phyloP scores from a whole-genome alignment of 495 filamentous ascomycete genomes.

The Penicillium arizonense region DNA sequence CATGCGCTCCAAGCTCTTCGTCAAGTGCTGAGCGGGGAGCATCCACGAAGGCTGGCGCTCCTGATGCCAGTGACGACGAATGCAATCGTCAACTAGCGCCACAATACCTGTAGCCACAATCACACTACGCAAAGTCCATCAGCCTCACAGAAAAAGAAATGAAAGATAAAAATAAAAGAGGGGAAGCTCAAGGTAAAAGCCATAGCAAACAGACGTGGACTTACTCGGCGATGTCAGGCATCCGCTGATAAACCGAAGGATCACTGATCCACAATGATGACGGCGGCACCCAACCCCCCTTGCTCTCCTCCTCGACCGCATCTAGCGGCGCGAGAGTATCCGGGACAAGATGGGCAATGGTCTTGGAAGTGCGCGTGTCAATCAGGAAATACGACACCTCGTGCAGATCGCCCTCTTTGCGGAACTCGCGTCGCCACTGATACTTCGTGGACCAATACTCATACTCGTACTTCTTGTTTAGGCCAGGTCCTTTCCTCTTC shows the following conservation, averaged over 20 bases:
- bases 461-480: conserved; percentile 79
- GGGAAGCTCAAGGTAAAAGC: conserved; percentile 1
- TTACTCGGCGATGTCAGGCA: conserved; percentile 90
- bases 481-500: conserved; percentile 64
- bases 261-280: conserved; percentile 88
- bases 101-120: conserved; percentile 89
- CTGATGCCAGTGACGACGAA: conserved; percentile 74
- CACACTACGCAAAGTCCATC: conserved; percentile 54
- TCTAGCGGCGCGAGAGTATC: conserved; percentile 68
- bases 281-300: conserved; percentile 89
- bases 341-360: conserved; percentile 84
- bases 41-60: conserved; percentile 58
- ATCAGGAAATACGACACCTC: conserved; percentile 76
- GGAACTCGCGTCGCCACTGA: conserved; percentile 74
- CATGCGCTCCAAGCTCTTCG: conserved; percentile 61
- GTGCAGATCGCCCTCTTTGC: conserved; percentile 57
- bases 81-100: conserved; percentile 88
- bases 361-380: conserved; percentile 58
- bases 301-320: conserved; percentile 67
- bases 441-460: conserved; percentile 90
- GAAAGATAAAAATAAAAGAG: conserved; percentile 3
- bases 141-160: conserved; percentile 9
- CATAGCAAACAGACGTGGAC: conserved; percentile 34
- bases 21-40: conserved; percentile 55
- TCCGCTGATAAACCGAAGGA: conserved; percentile 57